phyloP scores from a whole-genome alignment of 768 basidiomycete species.

The Strobilomyces dryophilus region DNA sequence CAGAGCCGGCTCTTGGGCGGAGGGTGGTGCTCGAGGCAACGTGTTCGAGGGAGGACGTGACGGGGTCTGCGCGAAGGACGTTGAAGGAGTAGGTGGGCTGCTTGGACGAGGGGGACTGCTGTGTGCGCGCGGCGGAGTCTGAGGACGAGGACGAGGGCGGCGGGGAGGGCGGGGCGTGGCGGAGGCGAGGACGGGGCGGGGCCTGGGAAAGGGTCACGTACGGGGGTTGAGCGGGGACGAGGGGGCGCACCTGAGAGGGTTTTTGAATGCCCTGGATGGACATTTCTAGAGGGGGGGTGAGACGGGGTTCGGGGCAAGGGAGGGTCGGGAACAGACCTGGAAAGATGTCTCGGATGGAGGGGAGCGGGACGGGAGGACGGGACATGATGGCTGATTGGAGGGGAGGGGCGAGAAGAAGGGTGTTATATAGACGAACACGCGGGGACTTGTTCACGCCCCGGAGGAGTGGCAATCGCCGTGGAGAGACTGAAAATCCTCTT shows the following conservation, averaged over 20 bases:
- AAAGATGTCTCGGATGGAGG: constrained; percentile 54
- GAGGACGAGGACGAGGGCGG: constrained; percentile 29
- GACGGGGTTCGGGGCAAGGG: neutral
- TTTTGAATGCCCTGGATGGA: constrained; percentile 10
- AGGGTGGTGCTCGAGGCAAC: constrained; percentile 40
- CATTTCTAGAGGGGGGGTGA: constrained; percentile 16
- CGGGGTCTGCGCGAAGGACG: constrained; percentile 42
- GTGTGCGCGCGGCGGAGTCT: constrained; percentile 22
- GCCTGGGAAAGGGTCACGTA: neutral
- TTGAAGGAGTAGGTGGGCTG: constrained; percentile 36
- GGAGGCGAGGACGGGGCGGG: constrained; percentile 7
- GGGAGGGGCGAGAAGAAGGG: neutral
- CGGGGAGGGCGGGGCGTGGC: constrained; percentile 17
- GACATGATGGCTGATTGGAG: constrained; percentile 13
- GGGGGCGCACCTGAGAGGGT: constrained; percentile 5
- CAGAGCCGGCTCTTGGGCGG: constrained; percentile 27
- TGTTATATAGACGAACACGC: constrained; percentile 3
- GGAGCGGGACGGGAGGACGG: constrained; percentile 34
- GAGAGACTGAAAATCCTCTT: constrained; percentile 5
- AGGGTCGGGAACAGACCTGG: constrained; percentile 35
- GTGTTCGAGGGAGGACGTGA: constrained; percentile 40
- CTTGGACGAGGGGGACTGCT: constrained; percentile 12
- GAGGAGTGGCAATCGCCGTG: constrained; percentile 26
- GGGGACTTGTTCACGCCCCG: constrained; percentile 22
- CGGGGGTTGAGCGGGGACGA: constrained; percentile 6